These are phyloP conservation scores for Babesia sp. DNA, from an alignment of 169 alveolate genomes.

Conservation along the genomic window DNA sequence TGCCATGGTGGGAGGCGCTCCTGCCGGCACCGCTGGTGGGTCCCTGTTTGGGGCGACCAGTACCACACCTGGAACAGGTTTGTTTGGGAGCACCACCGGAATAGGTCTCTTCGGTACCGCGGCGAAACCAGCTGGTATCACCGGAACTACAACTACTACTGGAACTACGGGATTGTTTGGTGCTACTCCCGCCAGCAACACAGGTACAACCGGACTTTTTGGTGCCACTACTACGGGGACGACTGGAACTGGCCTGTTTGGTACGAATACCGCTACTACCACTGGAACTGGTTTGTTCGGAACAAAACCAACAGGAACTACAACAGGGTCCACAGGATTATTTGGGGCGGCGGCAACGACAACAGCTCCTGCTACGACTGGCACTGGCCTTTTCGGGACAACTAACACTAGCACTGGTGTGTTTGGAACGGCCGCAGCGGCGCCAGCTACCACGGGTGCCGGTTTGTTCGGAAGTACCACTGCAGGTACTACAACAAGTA, in stretches of 20 bases:
- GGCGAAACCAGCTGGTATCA: background rate
- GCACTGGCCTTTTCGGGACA: constrained; percentile 27
- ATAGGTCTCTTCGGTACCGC: background rate
- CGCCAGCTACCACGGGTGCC: background rate
- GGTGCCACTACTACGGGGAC: constrained; percentile 27
- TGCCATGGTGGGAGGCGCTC: constrained; percentile 19
- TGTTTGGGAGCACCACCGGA: background rate
- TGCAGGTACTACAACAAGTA: constrained; percentile 2
- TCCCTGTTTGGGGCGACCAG: background rate
- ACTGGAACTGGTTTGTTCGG: background rate
- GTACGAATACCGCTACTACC: constrained; percentile 5
- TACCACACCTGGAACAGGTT: background rate
- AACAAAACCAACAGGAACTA: background rate
- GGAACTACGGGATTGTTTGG: constrained; percentile 18
- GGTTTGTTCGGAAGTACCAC: constrained; percentile 30
- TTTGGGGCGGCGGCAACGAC: no score
- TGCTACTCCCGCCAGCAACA: background rate
- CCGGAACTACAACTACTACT: constrained; percentile 6
- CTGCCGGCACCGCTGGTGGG: background rate
- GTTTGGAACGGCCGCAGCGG: constrained; percentile 30
- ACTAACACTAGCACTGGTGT: background rate
- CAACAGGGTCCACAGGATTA: constrained; percentile 18
- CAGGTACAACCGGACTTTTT: constrained; percentile 11
- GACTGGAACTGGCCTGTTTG: constrained; percentile 27
- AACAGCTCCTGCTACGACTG: background rate